phyloP scores from a whole-genome alignment of 1,139 yeast species.

The Chernovozyma sophiae-reginae region DNA sequence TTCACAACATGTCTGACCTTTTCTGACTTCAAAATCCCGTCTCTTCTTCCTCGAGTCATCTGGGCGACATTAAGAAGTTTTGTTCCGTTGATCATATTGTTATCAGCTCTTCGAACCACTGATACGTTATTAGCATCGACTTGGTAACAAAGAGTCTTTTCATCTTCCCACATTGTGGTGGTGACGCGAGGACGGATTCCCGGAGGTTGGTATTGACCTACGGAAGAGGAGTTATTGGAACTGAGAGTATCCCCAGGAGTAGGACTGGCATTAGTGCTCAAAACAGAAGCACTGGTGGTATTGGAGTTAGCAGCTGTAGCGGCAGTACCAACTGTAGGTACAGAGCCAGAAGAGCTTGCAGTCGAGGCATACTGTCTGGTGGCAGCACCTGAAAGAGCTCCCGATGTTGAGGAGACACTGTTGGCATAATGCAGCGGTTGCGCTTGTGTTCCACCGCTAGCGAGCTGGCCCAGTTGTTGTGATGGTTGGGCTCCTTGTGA shows the following conservation, averaged over 20 bases:
- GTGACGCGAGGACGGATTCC: constrained; percentile 80
- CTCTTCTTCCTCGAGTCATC: constrained; percentile 55
- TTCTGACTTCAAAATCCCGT: constrained; percentile 72
- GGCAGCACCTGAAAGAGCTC: constrained; percentile 3
- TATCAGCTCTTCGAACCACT: constrained; percentile 88
- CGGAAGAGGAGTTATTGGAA: constrained; percentile 25
- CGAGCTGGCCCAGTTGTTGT: not conserved
- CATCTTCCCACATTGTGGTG: constrained; percentile 97
- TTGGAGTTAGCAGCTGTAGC: constrained; percentile 2
- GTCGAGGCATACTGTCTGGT: not conserved
- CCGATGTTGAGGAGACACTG: constrained; percentile 5
- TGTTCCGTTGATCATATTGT: constrained; percentile 94
- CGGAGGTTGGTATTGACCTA: constrained; percentile 49
- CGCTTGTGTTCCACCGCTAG: constrained; percentile 14
- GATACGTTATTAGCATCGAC: constrained; percentile 90
- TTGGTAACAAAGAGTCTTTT: constrained; percentile 89
- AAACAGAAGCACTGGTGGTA: constrained; percentile 5
- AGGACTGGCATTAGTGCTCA: constrained; percentile 2
- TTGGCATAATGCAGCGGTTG: constrained; percentile 15
- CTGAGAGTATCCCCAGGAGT: constrained; percentile 6
- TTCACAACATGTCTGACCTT: constrained; percentile 89
- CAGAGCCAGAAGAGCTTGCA: not conserved
- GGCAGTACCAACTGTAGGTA: not conserved
- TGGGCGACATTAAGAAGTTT: constrained; percentile 59
- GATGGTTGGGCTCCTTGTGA: constrained; percentile 1